These are phyloP conservation scores for Aspergillus floridensis DNA, from an alignment of 2,329 filamentous ascomycete species.

Conservation along the genomic window DNA sequence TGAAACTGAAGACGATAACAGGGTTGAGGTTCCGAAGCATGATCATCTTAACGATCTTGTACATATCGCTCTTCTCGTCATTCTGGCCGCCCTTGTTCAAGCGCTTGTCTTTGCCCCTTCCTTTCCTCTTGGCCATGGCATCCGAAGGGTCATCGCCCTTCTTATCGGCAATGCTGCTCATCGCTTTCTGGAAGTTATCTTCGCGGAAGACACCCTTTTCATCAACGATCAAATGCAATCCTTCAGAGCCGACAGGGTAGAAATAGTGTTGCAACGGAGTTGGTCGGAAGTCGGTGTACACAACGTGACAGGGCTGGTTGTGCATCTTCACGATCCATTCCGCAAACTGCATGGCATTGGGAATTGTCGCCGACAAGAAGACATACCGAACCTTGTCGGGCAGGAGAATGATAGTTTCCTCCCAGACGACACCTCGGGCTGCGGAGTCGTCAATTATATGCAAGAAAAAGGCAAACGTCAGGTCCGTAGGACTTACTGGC, in stretches of 20 bases:
- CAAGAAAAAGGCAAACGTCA: background rate
- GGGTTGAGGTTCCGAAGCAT: constrained; percentile 97
- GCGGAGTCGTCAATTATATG: constrained; percentile 17
- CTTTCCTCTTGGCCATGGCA: constrained; percentile 73
- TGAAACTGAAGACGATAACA: constrained; percentile 99
- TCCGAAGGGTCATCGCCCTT: constrained; percentile 82
- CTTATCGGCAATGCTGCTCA: constrained; percentile 83
- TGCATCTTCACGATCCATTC: constrained; percentile 99
- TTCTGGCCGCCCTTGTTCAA: constrained; percentile 75
- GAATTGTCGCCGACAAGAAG: constrained; percentile 95
- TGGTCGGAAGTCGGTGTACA: constrained; percentile 97
- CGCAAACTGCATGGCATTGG: constrained; percentile 98
- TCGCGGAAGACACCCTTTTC: constrained; percentile 96
- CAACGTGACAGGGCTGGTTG: constrained; percentile 94
- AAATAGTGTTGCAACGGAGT: constrained; percentile 98
- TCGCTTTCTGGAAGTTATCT: constrained; percentile 95
- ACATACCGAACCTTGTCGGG: constrained; percentile 99
- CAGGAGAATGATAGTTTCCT: constrained; percentile 96
- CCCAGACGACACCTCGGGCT: constrained; percentile 93
- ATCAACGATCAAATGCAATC: constrained; percentile 91
- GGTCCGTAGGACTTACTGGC: constrained; percentile 51
- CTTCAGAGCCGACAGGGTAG: constrained; percentile 87
- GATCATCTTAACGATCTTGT: constrained; percentile 98
- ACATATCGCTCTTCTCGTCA: constrained; percentile 74
- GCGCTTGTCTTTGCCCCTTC: constrained; percentile 88